Evolutionary conservation across 768 basidiomycete genomes (phyloP).

Genomic region (Lactarius hengduanensis): DNA sequence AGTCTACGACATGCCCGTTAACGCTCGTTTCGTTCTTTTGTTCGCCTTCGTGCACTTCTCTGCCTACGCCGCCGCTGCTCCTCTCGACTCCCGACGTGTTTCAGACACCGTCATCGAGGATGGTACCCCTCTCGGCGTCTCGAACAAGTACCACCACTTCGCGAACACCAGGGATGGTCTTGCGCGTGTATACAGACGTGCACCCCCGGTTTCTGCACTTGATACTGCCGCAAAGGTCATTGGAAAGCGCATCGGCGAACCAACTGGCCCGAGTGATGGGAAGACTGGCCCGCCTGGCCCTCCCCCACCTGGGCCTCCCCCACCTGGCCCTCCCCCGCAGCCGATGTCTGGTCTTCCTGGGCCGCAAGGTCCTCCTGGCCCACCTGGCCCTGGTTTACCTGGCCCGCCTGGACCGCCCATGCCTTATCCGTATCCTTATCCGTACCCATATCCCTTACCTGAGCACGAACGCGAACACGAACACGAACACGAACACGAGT

Average conservation of each 20-base stretch:
- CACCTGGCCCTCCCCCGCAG: background rate
- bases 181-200: background rate
- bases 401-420: background rate
- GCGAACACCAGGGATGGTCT: background rate
- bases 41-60: conserved; percentile 22
- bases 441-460: background rate
- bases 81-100: background rate
- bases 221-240: background rate
- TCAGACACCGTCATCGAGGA: conserved; percentile 10
- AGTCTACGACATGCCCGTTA: conserved; percentile 15
- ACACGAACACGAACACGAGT: background rate
- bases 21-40: conserved; percentile 25
- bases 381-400: conserved; percentile 2
- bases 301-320: too few species aligned
- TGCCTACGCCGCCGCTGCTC: conserved; percentile 9
- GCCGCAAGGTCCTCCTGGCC: background rate
- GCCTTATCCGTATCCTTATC: background rate
- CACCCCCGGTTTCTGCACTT: background rate
- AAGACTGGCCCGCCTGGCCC: too few species aligned
- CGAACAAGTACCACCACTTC: conserved; percentile 7
- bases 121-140: background rate
- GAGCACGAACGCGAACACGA: background rate
- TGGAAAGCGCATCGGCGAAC: background rate
- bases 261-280: background rate
- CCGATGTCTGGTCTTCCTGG: too few species aligned